A percentile compares a stretch with the other conserved stretches of the same genome.
Conservation (phyloP, 1,139 yeast genomes). For the Blastobotrys aristatus region DNA sequence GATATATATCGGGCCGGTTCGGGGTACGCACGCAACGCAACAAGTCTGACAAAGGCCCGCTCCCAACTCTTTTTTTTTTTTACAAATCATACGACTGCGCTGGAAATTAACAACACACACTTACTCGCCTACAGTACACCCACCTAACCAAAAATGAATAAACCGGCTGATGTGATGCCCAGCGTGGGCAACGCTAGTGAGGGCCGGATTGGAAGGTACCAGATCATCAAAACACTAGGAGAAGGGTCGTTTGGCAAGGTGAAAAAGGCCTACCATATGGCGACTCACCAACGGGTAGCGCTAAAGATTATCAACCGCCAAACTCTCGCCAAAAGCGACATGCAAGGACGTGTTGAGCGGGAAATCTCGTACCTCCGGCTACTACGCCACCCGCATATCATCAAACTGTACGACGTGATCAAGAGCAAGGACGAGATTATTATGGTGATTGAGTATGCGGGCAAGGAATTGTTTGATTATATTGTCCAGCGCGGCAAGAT, state of each 20-base stretch:
- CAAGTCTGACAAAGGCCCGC: no score
- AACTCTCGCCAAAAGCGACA: constrained; percentile 90
- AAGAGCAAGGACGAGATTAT: constrained; percentile 94
- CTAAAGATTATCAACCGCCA: constrained; percentile 89
- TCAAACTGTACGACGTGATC: constrained; percentile 92
- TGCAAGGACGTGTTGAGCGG: constrained; percentile 96
- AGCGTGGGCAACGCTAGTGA: constrained; percentile 15
- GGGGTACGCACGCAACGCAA: no score
- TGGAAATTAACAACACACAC: no score
- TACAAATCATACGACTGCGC: no score
- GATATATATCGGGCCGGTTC: no score
- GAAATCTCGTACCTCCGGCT: constrained; percentile 87
- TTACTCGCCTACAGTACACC: no score
- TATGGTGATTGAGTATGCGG: constrained; percentile 97
- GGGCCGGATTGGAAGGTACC: constrained; percentile 73
- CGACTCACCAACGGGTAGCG: constrained; percentile 92
- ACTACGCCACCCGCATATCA: constrained; percentile 93
- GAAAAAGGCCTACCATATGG: constrained; percentile 85
- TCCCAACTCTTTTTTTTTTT: no score
- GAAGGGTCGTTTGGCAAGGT: constrained; percentile 99
- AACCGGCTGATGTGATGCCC: constrained; percentile 23
- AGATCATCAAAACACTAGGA: constrained; percentile 88
- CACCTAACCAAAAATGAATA: neutral
- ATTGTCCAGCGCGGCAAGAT: constrained; percentile 93
- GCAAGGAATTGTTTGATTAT: constrained; percentile 91